Evolutionary conservation across 768 basidiomycete species (phyloP).

Genomic region (Pholiota molesta): DNA sequence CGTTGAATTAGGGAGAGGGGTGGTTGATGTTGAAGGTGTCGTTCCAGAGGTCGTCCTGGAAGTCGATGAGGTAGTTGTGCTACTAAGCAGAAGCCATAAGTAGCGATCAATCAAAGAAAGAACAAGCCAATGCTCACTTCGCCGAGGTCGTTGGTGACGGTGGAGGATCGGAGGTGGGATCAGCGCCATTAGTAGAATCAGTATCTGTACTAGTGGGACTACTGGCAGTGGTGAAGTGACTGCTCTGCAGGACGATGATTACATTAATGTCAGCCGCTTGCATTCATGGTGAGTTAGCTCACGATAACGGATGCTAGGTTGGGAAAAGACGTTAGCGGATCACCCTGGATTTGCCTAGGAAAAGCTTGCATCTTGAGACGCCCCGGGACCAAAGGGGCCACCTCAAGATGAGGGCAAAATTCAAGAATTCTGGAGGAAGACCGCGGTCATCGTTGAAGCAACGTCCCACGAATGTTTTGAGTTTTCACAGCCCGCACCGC

Average conservation of each 20-base stretch:
- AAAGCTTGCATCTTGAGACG: neutral
- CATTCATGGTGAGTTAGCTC: neutral
- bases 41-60: neutral
- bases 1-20: neutral
- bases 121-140: neutral
- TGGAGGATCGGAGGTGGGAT: neutral
- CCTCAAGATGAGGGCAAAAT: neutral
- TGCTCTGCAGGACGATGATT: neutral
- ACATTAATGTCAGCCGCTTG: neutral
- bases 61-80: neutral
- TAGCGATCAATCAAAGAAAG: neutral
- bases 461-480: neutral
- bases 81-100: neutral
- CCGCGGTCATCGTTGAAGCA: neutral
- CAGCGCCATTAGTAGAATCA: neutral
- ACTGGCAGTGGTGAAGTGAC: neutral
- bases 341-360: neutral
- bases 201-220: neutral
- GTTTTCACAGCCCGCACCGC: neutral
- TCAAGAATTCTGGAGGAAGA: neutral
- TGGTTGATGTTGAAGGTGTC: neutral
- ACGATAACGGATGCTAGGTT: neutral
- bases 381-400: neutral
- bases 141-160: neutral
- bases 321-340: neutral